A percentile compares a stretch with the other conserved stretches of the same genome.
Evolutionary conservation across 129 eudicot genomes (phyloP).

Genomic region (Erigeron canadensis): DNA sequence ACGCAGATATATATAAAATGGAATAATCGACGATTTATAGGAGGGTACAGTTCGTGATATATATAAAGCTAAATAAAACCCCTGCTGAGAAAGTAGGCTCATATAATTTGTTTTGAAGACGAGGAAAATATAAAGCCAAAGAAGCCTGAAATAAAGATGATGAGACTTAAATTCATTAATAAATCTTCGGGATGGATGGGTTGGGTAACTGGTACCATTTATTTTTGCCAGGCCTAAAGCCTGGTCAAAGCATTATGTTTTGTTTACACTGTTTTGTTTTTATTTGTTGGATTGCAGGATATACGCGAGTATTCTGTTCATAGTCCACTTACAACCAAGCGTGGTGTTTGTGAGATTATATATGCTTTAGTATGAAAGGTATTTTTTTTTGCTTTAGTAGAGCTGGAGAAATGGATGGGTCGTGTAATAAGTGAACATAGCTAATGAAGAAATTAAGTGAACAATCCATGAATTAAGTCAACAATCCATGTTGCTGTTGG

Average conservation of each 20-base stretch:
- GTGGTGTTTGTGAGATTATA: conserved; percentile 38
- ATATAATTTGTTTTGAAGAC: conserved; percentile 49
- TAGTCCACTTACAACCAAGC: conserved; percentile 38
- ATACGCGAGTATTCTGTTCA: conserved; percentile 52
- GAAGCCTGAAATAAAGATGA: too few relatives aligned
- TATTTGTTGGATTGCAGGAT: conserved; percentile 45
- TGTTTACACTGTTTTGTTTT: neutral
- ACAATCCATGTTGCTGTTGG: too few relatives aligned
- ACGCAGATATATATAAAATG: too few relatives aligned
- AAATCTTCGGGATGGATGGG: too few relatives aligned
- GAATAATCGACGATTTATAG: too few relatives aligned
- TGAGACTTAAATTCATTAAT: too few relatives aligned
- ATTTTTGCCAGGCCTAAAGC: too few relatives aligned
- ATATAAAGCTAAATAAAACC: too few relatives aligned
- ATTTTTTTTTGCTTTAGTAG: neutral
- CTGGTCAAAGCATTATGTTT: neutral
- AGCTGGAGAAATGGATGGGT: neutral
- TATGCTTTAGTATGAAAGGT: conserved; percentile 80
- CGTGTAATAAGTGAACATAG: neutral
- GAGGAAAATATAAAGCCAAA: conserved; percentile 18
- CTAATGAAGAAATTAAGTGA: too few relatives aligned
- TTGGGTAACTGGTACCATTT: too few relatives aligned
- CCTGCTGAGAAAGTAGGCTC: conserved; percentile 22
- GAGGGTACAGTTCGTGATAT: too few relatives aligned
- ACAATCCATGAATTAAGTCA: too few relatives aligned